Evolutionary conservation across 164 flowering plant species (phyloP), one percentile per base, ranked within the genome.

Genomic region (Stephania japonica): DNA sequence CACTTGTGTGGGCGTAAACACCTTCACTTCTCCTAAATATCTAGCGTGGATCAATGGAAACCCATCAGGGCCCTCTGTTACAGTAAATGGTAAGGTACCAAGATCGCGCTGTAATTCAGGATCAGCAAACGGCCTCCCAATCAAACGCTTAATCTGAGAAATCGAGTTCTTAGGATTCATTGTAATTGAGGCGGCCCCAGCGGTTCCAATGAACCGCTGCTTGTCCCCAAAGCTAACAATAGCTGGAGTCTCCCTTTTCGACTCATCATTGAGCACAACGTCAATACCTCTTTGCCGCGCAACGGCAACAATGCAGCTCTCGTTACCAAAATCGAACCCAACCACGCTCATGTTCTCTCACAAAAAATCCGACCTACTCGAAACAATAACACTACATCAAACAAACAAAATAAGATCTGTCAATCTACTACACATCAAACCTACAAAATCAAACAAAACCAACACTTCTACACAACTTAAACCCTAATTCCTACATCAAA

Each of bases 161-260:
- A 94, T 78, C 0, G 98, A 78, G 67, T 89, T 94, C 76, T 89
- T 94, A 3, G 93, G 96, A 73, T 94, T 94, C 93, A 88, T 91
- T 88, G 87, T 80, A 5, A 86, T 81, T 4, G 97, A 82, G 7
- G 98, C 92, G 66, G 98, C 98, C 0, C 98, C 98, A 16, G 98
- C 96, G 0, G 97, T 93, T 49, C 98, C 98, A 78, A 93, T 85
- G 75, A 93, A 91, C 59, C 97, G 78, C 81, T 94, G 98, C 82
- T 94, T 94, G 26, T 92, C 98, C 7, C 97, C 98, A 80, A 94
- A 94, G 72, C 95, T 87, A 3, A 94, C 94, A 68, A 94, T 59
- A 6, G 98, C 92, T 1, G 98, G 98, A 19, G 98, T 92, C 73
- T 94, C 98, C n/a, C 98, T 84, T 78, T 94, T 92, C 11, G 97